Conservation (phyloP, 768 basidiomycete genomes). For the Mrakia blollopis region DNA sequence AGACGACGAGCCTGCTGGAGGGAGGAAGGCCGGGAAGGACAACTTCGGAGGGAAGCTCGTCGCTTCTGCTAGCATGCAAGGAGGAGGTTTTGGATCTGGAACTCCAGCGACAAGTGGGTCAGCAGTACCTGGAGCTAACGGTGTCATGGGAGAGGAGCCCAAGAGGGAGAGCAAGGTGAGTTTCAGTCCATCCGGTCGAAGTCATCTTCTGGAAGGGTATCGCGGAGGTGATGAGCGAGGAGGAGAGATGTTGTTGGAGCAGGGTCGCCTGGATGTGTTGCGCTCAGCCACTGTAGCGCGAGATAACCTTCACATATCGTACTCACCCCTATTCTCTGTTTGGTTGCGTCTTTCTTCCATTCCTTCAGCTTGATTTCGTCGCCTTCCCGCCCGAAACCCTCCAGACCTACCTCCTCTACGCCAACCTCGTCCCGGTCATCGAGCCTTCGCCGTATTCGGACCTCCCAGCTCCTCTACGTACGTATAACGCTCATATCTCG, state of each 20-base stretch:
- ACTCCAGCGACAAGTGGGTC: neutral
- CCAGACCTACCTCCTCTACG: conserved; percentile 9
- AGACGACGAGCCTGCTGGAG: conserved; percentile 19
- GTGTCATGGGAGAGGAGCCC: neutral
- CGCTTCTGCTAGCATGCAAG: neutral
- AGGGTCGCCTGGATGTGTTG: neutral
- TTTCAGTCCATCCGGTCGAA: neutral
- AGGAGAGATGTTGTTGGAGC: too few relatives aligned
- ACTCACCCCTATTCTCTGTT: neutral
- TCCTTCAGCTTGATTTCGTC: conserved; percentile 27
- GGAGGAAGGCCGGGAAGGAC: conserved; percentile 20
- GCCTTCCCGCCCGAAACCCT: conserved; percentile 20
- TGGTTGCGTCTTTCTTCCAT: neutral
- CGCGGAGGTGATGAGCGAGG: neutral
- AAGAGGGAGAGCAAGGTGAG: conserved; percentile 26
- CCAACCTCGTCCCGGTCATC: conserved; percentile 10
- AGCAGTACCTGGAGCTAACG: neutral
- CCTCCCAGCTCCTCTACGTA: conserved; percentile 25
- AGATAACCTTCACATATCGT: neutral
- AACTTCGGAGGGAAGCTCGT: neutral
- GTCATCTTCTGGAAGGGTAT: neutral
- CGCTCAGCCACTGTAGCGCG: neutral
- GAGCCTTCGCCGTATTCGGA: conserved; percentile 29
- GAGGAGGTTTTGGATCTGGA: neutral
- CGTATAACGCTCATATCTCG: neutral